Conservation (phyloP, 495 filamentous ascomycete genomes). For the Trichoderma virens region DNA sequence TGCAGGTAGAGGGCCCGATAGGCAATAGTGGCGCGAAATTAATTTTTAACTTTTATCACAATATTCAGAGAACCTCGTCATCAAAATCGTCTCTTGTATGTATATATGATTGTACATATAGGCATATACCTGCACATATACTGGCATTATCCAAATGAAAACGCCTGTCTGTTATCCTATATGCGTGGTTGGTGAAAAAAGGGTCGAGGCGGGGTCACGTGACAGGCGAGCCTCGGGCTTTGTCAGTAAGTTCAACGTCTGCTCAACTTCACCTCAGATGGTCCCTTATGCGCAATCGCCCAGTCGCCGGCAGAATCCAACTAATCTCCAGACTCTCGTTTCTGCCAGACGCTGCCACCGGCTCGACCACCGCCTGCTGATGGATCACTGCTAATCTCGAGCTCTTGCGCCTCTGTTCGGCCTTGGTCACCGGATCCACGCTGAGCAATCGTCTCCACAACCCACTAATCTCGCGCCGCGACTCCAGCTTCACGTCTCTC, state of each 20-base stretch:
- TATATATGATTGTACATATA: too few relatives aligned
- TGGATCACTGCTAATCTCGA: background rate
- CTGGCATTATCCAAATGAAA: too few relatives aligned
- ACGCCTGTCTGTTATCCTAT: too few relatives aligned
- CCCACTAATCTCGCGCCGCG: conserved; percentile 6
- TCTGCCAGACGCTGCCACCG: background rate
- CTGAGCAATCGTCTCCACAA: conserved; percentile 1
- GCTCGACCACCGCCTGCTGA: background rate
- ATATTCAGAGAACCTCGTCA: too few relatives aligned
- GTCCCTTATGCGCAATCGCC: background rate
- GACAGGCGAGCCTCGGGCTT: background rate
- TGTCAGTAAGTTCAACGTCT: background rate
- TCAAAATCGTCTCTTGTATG: too few relatives aligned
- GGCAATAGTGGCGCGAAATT: too few relatives aligned
- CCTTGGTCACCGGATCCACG: background rate
- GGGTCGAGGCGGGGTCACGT: background rate
- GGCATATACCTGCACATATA: too few relatives aligned
- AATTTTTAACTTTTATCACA: too few relatives aligned
- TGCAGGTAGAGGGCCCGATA: too few relatives aligned
- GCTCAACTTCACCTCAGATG: background rate
- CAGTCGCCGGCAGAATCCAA: background rate
- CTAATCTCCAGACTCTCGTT: background rate
- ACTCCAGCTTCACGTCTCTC: background rate
- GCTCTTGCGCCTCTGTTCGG: background rate
- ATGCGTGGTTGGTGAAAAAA: too few relatives aligned